phyloP scores from a whole-genome alignment of 768 basidiomycete species.

The Suillus lakei region DNA sequence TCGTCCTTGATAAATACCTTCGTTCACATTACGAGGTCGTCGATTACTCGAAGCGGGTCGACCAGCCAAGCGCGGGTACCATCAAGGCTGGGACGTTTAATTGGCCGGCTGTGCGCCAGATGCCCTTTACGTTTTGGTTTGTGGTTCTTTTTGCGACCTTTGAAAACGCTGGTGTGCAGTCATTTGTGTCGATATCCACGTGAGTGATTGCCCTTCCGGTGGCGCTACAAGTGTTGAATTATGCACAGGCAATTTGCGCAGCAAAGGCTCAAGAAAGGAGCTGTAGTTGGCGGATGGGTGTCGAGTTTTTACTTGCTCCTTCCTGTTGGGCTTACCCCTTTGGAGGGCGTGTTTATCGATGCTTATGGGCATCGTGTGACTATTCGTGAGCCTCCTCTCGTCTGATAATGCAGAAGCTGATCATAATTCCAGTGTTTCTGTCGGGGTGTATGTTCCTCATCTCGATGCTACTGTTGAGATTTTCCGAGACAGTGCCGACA shows the following conservation, averaged over 20 bases:
- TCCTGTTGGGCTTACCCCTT: conserved; percentile 44
- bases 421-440: conserved; percentile 36
- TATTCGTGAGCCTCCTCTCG: conserved; percentile 34
- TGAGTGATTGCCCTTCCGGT: conserved; percentile 22
- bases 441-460: conserved; percentile 45
- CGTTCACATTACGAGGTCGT: conserved; percentile 40
- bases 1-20: conserved; percentile 44
- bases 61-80: conserved; percentile 32
- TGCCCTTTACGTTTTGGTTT: conserved; percentile 48
- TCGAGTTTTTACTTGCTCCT: conserved; percentile 48
- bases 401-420: not conserved
- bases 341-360: conserved; percentile 47
- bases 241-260: conserved; percentile 44
- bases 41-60: conserved; percentile 38
- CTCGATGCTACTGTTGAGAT: conserved; percentile 45
- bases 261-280: conserved; percentile 46
- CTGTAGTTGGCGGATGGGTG: conserved; percentile 49
- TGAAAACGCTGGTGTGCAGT: conserved; percentile 50
- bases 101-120: conserved; percentile 35
- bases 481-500: conserved; percentile 42
- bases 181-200: conserved; percentile 50
- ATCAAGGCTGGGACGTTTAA: conserved; percentile 35
- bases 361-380: conserved; percentile 43
- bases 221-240: not conserved
- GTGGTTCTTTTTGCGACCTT: conserved; percentile 43